Conservation (phyloP, 2,329 filamentous ascomycete species). For the Aspergillus hiratsukae region DNA sequence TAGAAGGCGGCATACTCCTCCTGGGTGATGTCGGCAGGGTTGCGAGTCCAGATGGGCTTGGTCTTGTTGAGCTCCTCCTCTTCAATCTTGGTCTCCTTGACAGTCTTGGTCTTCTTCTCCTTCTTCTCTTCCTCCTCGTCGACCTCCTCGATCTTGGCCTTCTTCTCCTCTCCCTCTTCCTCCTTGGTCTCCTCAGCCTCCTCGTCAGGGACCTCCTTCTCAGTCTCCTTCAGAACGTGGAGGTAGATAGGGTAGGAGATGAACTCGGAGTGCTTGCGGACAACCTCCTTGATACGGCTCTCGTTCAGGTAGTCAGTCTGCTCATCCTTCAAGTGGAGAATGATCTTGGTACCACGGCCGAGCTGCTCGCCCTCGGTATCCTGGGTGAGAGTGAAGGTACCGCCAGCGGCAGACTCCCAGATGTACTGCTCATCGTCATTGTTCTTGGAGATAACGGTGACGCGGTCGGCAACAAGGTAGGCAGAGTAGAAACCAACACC, state of each 20-base stretch:
- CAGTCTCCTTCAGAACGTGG: constrained; percentile 97
- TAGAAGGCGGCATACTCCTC: constrained; percentile 99
- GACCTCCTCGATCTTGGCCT: constrained; percentile 91
- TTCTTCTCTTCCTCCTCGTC: constrained; percentile 80
- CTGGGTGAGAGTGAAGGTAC: constrained; percentile 88
- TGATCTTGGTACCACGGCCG: constrained; percentile 94
- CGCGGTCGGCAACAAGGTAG: constrained; percentile 96
- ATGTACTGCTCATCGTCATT: constrained; percentile 99
- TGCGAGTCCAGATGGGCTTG: constrained; percentile 99
- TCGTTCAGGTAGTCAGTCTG: constrained; percentile 98
- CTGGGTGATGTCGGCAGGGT: constrained; percentile 87
- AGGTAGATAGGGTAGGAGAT: constrained; percentile 99
- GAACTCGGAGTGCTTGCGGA: constrained; percentile 99
- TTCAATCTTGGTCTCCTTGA: constrained; percentile 98
- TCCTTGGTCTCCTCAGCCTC: constrained; percentile 71
- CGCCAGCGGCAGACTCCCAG: constrained; percentile 97
- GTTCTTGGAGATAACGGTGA: constrained; percentile 95
- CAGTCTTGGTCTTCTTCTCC: constrained; percentile 97
- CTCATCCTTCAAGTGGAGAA: constrained; percentile 99
- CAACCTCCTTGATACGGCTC: constrained; percentile 99
- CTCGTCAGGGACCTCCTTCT: constrained; percentile 98
- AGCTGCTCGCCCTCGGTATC: constrained; percentile 89
- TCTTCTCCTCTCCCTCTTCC: constrained; percentile 83
- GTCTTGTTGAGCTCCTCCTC: constrained; percentile 99
- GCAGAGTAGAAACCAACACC: constrained; percentile 99